These are phyloP conservation scores for Neurospora sp. DNA, from an alignment of 495 filamentous ascomycete genomes.

Conservation along the genomic window DNA sequence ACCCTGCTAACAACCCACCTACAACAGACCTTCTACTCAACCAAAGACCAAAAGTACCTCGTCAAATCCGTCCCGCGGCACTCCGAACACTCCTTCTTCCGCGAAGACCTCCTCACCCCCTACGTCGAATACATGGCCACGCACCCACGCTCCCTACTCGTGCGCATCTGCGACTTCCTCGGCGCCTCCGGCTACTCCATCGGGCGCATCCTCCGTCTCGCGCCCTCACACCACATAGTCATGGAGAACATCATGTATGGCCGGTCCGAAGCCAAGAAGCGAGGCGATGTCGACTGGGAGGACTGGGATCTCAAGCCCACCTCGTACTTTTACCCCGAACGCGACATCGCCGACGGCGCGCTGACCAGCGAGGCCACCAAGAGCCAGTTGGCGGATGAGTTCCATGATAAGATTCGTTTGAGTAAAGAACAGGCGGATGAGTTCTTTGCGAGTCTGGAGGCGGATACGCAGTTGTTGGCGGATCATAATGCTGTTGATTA, in stretches of 20 bases:
- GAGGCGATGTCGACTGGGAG: slow-evolving; percentile 44
- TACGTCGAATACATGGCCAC: slow-evolving; percentile 51
- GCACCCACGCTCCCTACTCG: slow-evolving; percentile 47
- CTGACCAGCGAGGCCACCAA: slow-evolving; percentile 50
- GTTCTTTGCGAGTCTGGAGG: slow-evolving; percentile 38
- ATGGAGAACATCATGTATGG: slow-evolving; percentile 65
- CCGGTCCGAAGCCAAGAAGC: slow-evolving; percentile 28
- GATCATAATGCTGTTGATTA: slow-evolving; percentile 58
- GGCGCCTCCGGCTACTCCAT: slow-evolving; percentile 41
- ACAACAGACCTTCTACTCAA: slow-evolving; percentile 64
- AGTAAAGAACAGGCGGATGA: slow-evolving; percentile 36
- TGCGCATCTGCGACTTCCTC: slow-evolving; percentile 60
- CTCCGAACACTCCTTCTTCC: slow-evolving; percentile 61
- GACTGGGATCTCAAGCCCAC: slow-evolving; percentile 62
- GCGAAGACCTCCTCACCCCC: slow-evolving; percentile 46
- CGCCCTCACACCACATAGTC: slow-evolving; percentile 57
- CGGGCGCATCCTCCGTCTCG: slow-evolving; percentile 42
- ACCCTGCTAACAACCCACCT: too few species aligned
- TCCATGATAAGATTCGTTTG: slow-evolving; percentile 53
- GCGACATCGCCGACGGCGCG: slow-evolving; percentile 50
- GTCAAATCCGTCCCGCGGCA: slow-evolving; percentile 57
- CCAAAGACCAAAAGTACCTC: slow-evolving; percentile 47
- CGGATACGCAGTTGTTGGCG: slow-evolving; percentile 50
- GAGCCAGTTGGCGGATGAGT: slow-evolving; percentile 49
- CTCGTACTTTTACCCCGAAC: slow-evolving; percentile 62